Conservation (phyloP, 2,329 filamentous ascomycete genomes). For the Penicillium sp. region DNA sequence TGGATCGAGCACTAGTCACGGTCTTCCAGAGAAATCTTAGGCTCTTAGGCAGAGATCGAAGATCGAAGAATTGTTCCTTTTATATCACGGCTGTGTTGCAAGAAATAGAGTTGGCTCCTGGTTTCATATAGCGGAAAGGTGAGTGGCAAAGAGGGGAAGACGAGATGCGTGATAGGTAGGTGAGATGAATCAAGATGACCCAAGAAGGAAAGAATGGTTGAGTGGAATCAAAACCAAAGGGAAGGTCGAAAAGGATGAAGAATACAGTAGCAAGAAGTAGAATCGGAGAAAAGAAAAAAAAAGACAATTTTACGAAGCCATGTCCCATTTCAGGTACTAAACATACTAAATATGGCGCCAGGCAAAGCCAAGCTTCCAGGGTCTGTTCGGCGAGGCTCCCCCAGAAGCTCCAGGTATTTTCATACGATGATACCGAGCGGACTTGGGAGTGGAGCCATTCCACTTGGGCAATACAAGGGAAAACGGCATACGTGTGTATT, state of each 20-base stretch:
- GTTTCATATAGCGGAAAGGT: not conserved
- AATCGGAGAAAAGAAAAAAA: constrained; percentile 3
- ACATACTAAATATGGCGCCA: constrained; percentile 17
- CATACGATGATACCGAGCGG: constrained; percentile 8
- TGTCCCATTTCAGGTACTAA: constrained; percentile 15
- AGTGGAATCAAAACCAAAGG: not conserved
- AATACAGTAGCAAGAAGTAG: not conserved
- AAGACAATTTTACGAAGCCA: constrained; percentile 1
- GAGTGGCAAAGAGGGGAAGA: not conserved
- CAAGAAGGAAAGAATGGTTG: not conserved
- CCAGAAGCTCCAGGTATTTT: constrained; percentile 15
- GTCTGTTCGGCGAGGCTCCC: constrained; percentile 20
- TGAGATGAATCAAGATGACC: constrained; percentile 2
- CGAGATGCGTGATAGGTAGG: not conserved
- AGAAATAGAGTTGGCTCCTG: not conserved
- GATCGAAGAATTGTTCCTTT: constrained; percentile 1
- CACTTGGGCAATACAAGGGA: not conserved
- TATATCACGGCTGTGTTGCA: not conserved
- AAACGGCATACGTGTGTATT: not conserved
- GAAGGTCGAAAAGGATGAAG: not conserved
- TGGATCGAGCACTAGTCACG: not conserved
- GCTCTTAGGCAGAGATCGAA: constrained; percentile 4
- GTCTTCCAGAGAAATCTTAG: constrained; percentile 13
- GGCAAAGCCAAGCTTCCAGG: constrained; percentile 26
- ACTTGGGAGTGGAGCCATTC: constrained; percentile 12